Evolutionary conservation across 2,329 filamentous ascomycete genomes (phyloP).

Genomic region (Camillea tinctor): DNA sequence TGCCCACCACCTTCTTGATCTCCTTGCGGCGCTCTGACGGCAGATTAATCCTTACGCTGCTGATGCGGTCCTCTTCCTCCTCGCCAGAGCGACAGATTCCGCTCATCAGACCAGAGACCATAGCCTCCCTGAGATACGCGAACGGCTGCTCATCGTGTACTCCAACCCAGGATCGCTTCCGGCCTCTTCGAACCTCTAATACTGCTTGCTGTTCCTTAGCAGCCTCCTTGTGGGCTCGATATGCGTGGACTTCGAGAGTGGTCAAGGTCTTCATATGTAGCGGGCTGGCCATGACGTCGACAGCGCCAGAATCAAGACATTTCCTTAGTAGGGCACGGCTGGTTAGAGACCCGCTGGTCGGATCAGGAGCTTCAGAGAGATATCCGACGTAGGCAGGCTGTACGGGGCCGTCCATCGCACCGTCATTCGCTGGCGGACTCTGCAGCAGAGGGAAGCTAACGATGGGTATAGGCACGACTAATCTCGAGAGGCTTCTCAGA

Average conservation of each 20-base stretch:
- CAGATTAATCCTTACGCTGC: conserved; percentile 66
- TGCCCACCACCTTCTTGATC: conserved; percentile 68
- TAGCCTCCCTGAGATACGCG: conserved; percentile 84
- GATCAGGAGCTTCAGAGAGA: conserved; percentile 21
- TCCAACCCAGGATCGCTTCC: conserved; percentile 91
- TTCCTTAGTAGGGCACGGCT: conserved; percentile 56
- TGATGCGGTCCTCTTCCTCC: conserved; percentile 61
- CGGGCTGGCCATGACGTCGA: conserved; percentile 81
- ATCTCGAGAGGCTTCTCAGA: conserved; percentile 53
- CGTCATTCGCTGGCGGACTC: conserved; percentile 30
- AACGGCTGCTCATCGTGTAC: conserved; percentile 82
- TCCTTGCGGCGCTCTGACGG: conserved; percentile 61
- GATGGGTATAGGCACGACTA: conserved; percentile 56
- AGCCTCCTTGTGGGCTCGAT: conserved; percentile 76
- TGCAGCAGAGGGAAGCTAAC: conserved; percentile 40
- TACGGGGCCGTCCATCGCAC: conserved; percentile 25
- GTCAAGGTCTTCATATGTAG: conserved; percentile 71
- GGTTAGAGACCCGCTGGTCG: conserved; percentile 35
- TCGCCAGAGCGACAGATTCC: conserved; percentile 74
- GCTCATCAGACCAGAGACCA: conserved; percentile 89
- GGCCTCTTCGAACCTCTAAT: conserved; percentile 68
- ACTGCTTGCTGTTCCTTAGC: conserved; percentile 70
- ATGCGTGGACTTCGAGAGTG: conserved; percentile 77
- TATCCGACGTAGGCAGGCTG: conserved; percentile 25
- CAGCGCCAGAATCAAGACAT: conserved; percentile 82